Percentiles rank a stretch among this genome's conserved stretches.
These are phyloP conservation scores for Termitomyces sp. DNA, from an alignment of 768 basidiomycete genomes.

Conservation along the genomic window DNA sequence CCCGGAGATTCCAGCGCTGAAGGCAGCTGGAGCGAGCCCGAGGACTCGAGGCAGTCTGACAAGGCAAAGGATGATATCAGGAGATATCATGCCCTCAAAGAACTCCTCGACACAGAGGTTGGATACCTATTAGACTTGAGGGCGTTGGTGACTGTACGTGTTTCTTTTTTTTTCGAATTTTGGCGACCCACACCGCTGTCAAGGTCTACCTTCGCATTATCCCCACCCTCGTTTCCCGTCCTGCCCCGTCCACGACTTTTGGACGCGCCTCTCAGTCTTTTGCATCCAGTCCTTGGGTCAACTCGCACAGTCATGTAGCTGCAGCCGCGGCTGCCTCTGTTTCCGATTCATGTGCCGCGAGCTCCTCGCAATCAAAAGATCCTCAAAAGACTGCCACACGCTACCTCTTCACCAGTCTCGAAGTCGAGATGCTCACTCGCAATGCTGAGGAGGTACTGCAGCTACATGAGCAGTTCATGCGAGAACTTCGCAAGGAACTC, in stretches of 20 bases:
- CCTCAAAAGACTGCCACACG: conserved; percentile 29
- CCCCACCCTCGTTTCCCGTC: conserved; percentile 39
- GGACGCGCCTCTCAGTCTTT: conserved; percentile 37
- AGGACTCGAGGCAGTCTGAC: conserved; percentile 23
- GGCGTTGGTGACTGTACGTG: conserved; percentile 64
- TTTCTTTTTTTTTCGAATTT: conserved; percentile 4
- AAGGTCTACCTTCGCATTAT: conserved; percentile 66
- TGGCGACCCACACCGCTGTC: not conserved
- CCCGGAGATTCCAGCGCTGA: conserved; percentile 18
- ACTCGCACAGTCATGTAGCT: conserved; percentile 34
- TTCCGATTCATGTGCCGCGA: conserved; percentile 12
- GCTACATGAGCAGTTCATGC: conserved; percentile 64
- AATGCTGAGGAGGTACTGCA: conserved; percentile 64
- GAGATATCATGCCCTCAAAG: conserved; percentile 72
- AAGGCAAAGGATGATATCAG: conserved; percentile 41
- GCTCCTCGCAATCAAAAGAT: conserved; percentile 17
- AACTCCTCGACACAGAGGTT: conserved; percentile 80
- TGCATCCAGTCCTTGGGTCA: conserved; percentile 37
- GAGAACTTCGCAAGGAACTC: conserved; percentile 43
- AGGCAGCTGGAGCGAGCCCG: conserved; percentile 20
- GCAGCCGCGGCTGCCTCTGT: conserved; percentile 20
- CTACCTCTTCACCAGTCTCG: conserved; percentile 49
- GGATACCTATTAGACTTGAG: conserved; percentile 78
- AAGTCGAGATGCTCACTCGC: conserved; percentile 54
- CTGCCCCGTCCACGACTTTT: conserved; percentile 31